Evolutionary conservation across 1,284 basidiomycete genomes (phyloP), one percentile per base, ranked within the genome.

Genomic region (Golubevia pallescens): DNA sequence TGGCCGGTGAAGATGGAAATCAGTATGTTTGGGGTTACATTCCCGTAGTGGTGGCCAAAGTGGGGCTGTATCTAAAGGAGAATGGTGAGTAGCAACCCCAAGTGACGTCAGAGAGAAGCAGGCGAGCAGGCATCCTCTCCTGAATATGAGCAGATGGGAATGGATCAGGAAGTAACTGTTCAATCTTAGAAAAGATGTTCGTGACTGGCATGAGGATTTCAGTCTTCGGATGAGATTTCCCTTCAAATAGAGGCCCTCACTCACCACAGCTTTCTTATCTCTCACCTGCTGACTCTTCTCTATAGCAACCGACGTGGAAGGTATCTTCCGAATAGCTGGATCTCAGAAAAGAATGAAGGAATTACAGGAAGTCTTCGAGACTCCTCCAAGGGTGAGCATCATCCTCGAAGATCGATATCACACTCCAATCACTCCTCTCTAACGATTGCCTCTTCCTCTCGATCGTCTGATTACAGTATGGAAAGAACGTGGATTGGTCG

Each of bases 341-440:
- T 98, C 66, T 93, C 92, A 71, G 95, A 97, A 94, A 86, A 91
- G 96, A 57, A 99, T 97, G 93, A 91, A 93, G 64, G 95, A 97
- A 58, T 89, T 99, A 16, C 96, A 98, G 85, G 90, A 91, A 4
- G 88, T 91, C 20, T 99, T 99, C 79, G 95, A 99, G 84, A 87
- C 90, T 34, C 92, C 93, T 20, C 94, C 95, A 67, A 89, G 91
- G 81, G n/a, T n/a, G n/a, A 28, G 28, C 28, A 28, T 28, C 28
- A 28, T 28, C 28, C 28, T 23, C 14, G 20, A 21, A 24, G 14
- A 14, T 58, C 57, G 57, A 24, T 23, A 34, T 52, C 42, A 16
- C 4, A 14, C 20, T 32, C 52, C 56, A 10, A 42, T 21, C 28
- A 28, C 28, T 28, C 28, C 28, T 28, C 28, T 28, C 28, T 28